Evolutionary conservation across 208 protist species (phyloP), one percentile per base, ranked within the genome.

Genomic region (Herpetomonas tarakana): DNA sequence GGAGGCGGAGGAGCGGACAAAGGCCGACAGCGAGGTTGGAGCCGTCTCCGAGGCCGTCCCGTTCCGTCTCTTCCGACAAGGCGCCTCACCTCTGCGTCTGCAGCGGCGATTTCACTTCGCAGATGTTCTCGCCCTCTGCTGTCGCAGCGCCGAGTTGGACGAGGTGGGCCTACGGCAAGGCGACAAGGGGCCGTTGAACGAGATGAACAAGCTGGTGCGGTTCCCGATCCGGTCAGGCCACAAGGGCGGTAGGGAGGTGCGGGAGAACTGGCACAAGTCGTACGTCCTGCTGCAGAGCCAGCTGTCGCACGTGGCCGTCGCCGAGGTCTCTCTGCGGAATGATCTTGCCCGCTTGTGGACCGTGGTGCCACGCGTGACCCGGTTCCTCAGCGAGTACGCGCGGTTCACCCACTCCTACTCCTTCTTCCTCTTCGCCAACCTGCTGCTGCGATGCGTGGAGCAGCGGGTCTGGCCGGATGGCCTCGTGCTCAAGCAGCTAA

Each of bases 251-350:
- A 68, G 86, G 14, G 85, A 91, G 53, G 88, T 96, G 24, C 75
- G 82, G 1, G 87, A 96, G 61, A 74, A 92, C 44, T 96, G 91
- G 91, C 91, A 96, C 45, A 96, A 96, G 73, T 65, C 76, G 9
- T 94, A 86, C 63, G 66, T 96, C 9, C 74, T 96, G 11, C 74
- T 94, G 47, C 86, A 96, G 61, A 74, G 68, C 0, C 78, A 88
- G n/a, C 49, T 94, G 4, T 68, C 61, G 12, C 74, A 88, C 11
- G 50, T 85, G 18, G 22, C 71, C 14, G 53, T 94, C 39, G 72
- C 56, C 0, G 88, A 92, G 56, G 71, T 91, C 25, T 88, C 83
- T 1, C 65, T 96, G 16, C 59, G 83, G 30, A 94, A 94, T 68
- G 91, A 96, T 54, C 76, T 58, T 28, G 63, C 78, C 39, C 78